Conservation (phyloP, 768 basidiomycete species). For the Amanita rubescens region DNA sequence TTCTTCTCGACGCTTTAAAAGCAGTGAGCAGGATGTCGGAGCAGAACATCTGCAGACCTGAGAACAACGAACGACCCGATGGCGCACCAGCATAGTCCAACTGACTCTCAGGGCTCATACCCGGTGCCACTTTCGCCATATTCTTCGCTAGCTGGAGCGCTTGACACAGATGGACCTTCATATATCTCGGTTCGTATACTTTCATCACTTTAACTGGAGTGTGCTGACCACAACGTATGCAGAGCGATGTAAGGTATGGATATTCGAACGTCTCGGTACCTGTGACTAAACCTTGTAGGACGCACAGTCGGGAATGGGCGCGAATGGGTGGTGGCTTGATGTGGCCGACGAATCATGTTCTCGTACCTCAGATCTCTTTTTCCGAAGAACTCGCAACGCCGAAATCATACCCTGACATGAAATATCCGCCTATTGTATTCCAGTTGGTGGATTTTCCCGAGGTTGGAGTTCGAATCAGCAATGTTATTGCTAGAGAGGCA, state of each 20-base stretch:
- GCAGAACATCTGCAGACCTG: not conserved
- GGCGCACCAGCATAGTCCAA: not conserved
- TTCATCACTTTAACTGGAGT: not conserved
- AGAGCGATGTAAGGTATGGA: not conserved
- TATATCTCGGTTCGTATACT: not conserved
- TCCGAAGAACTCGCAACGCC: slow-evolving; percentile 13
- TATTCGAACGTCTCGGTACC: not conserved
- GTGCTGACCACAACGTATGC: not conserved
- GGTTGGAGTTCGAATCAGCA: slow-evolving; percentile 22
- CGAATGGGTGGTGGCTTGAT: not conserved
- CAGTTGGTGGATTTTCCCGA: slow-evolving; percentile 20
- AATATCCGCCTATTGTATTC: slow-evolving; percentile 25
- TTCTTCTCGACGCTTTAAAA: not conserved
- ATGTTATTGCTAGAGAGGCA: slow-evolving; percentile 15
- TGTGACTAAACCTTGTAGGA: not conserved
- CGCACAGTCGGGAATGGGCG: not conserved
- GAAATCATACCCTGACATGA: slow-evolving; percentile 6
- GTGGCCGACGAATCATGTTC: slow-evolving; percentile 19
- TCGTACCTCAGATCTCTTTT: slow-evolving; percentile 18
- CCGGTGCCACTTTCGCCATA: slow-evolving; percentile 12
- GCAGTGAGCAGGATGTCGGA: not conserved
- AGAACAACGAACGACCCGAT: not conserved
- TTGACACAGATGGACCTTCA: slow-evolving; percentile 6
- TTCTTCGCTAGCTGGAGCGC: slow-evolving; percentile 15
- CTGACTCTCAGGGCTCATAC: not conserved